These are phyloP conservation scores for Artemisia tridentata DNA, from an alignment of 129 eudicot species.

Conservation along the genomic window DNA sequence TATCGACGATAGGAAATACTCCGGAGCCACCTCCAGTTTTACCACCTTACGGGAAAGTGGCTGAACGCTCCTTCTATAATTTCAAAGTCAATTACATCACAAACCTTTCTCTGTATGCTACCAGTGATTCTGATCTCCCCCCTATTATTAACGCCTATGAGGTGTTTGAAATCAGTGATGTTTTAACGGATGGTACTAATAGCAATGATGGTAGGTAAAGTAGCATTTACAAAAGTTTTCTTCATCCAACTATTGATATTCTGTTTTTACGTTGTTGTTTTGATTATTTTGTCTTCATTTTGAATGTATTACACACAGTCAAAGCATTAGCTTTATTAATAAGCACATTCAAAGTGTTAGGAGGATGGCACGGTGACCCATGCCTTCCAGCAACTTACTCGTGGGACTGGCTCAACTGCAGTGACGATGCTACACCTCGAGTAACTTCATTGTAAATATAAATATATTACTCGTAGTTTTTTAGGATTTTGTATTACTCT, in stretches of 20 bases:
- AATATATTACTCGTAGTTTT: neutral
- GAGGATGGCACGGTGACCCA: slow-evolving; percentile 31
- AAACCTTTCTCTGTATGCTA: slow-evolving; percentile 21
- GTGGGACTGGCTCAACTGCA: slow-evolving; percentile 36
- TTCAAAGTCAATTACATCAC: neutral
- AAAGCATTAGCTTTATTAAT: slow-evolving; percentile 5
- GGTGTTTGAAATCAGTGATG: slow-evolving; percentile 15
- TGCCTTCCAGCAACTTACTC: slow-evolving; percentile 33
- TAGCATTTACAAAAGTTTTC: neutral
- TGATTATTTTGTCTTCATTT: neutral
- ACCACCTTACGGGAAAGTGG: slow-evolving; percentile 7
- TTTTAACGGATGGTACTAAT: slow-evolving; percentile 26
- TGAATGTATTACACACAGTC: neutral
- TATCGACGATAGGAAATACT: neutral
- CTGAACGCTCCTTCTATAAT: neutral
- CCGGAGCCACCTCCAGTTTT: slow-evolving; percentile 5
- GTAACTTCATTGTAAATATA: slow-evolving; percentile 27
- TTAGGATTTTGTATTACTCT: neutral
- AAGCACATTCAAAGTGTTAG: slow-evolving; percentile 14
- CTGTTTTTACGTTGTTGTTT: neutral
- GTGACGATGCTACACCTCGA: slow-evolving; percentile 28
- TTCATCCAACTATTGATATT: neutral
- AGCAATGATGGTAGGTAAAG: slow-evolving; percentile 18
- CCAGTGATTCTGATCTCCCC: slow-evolving; percentile 25
- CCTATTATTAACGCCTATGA: slow-evolving; percentile 29